These are phyloP conservation scores for Penicillium sp. DNA, from an alignment of 2,329 filamentous ascomycete genomes.

Conservation along the genomic window DNA sequence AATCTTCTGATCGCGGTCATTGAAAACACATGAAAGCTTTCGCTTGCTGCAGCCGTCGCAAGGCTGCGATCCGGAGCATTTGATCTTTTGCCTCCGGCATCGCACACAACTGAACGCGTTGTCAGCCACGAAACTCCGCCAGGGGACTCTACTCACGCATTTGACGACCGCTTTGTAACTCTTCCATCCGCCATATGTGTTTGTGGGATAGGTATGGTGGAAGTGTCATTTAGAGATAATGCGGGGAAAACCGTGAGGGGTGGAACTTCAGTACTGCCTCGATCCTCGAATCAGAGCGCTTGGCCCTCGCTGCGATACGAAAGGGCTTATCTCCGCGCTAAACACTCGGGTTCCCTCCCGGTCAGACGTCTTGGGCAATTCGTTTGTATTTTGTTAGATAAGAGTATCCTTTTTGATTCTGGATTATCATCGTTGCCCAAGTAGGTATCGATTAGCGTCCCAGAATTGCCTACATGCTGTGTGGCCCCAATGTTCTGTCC, in stretches of 20 bases:
- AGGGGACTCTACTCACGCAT: constrained; percentile 28
- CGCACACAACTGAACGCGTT: constrained; percentile 41
- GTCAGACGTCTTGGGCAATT: not conserved
- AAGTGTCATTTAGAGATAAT: not conserved
- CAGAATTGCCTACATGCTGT: constrained; percentile 81
- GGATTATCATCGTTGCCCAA: constrained; percentile 63
- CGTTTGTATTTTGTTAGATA: not conserved
- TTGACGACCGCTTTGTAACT: constrained; percentile 35
- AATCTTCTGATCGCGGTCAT: constrained; percentile 52
- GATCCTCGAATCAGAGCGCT: not conserved
- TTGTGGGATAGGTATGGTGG: not conserved
- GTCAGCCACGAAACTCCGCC: not conserved
- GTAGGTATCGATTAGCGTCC: constrained; percentile 69
- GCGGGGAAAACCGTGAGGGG: not conserved
- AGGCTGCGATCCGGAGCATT: constrained; percentile 46
- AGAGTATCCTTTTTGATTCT: too few relatives aligned
- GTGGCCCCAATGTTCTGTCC: constrained; percentile 87
- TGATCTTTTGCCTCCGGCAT: constrained; percentile 51
- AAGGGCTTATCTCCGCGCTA: not conserved
- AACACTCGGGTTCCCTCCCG: constrained; percentile 8
- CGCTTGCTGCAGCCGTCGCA: constrained; percentile 49
- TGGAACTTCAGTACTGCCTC: not conserved
- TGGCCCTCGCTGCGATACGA: not conserved
- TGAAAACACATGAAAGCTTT: constrained; percentile 45
- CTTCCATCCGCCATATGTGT: constrained; percentile 22